Evolutionary conservation across 495 filamentous ascomycete species (phyloP).

Genomic region (Neurospora cerealis): DNA sequence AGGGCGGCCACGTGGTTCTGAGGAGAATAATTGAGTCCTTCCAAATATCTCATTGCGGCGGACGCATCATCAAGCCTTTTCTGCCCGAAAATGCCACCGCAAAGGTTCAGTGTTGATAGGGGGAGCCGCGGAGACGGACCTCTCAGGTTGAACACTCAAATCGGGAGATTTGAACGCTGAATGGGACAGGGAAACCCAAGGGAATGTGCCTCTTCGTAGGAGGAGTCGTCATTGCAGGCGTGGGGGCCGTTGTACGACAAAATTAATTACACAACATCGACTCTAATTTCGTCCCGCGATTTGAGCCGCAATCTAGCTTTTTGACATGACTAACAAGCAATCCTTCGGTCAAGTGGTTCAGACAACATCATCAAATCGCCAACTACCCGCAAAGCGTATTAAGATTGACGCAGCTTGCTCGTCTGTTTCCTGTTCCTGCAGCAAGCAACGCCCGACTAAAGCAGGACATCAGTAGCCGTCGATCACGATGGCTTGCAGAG

Average conservation of each 20-base stretch:
- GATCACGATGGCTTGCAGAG: neutral
- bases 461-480: neutral
- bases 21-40: neutral
- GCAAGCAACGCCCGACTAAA: slow-evolving; percentile 2
- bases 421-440: slow-evolving; percentile 13
- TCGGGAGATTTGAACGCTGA: neutral
- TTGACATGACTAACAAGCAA: neutral
- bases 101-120: neutral
- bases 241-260: neutral
- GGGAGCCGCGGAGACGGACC: neutral
- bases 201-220: neutral
- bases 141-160: neutral
- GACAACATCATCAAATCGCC: neutral
- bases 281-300: neutral
- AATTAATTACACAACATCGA: neutral
- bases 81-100: neutral
- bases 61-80: neutral
- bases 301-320: neutral
- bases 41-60: neutral
- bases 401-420: neutral
- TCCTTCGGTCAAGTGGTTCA: neutral
- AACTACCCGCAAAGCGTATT: neutral
- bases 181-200: neutral
- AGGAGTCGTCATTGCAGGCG: neutral
- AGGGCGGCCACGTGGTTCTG: neutral